Conservation (phyloP, 805 yeast species). For the Starmerella stigmatis region DNA sequence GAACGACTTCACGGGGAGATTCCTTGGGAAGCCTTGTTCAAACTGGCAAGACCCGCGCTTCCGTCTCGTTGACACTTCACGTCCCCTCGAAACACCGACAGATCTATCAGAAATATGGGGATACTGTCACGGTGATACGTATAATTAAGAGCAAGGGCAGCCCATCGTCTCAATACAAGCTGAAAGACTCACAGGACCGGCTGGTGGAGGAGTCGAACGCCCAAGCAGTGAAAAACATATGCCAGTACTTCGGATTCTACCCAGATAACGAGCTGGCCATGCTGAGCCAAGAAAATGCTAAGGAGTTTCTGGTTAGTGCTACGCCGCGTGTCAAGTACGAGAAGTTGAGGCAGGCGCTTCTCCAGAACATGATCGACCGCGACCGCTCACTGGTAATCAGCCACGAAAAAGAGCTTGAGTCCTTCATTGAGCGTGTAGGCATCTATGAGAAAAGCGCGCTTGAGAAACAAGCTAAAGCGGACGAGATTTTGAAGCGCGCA, state of each 20-base stretch:
- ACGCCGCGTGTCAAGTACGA: constrained; percentile 61
- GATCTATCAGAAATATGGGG: constrained; percentile 56
- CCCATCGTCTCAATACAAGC: constrained; percentile 36
- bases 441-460: neutral
- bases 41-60: constrained; percentile 63
- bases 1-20: constrained; percentile 75
- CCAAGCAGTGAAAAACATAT: constrained; percentile 52
- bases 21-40: constrained; percentile 59
- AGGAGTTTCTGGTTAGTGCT: constrained; percentile 73
- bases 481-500: constrained; percentile 6
- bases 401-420: constrained; percentile 22
- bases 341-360: constrained; percentile 52
- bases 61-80: constrained; percentile 50
- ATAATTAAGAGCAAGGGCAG: constrained; percentile 41
- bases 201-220: constrained; percentile 43
- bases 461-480: neutral
- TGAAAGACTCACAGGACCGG: constrained; percentile 44
- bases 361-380: constrained; percentile 31
- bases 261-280: constrained; percentile 88
- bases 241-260: constrained; percentile 61
- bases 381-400: constrained; percentile 34
- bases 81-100: constrained; percentile 54
- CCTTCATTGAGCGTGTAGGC: neutral
- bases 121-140: constrained; percentile 59
- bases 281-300: constrained; percentile 86